Base-by-base conservation (phyloP, 257 asterid species). In the Oldenlandia corymbosa region DNA sequence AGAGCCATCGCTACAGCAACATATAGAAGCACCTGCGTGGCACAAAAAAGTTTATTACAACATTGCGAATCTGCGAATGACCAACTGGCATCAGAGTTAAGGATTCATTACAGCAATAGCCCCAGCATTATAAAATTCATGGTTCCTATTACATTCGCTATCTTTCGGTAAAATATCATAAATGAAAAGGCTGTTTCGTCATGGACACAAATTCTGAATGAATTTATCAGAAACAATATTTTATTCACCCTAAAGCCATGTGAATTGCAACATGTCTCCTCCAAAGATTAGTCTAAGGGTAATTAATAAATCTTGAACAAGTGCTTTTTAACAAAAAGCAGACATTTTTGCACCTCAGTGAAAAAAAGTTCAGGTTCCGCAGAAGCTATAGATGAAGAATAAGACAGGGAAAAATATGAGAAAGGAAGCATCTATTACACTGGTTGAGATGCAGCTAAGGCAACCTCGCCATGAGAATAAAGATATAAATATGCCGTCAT, bases 371-470 rank as follows among this genome's bases (percentile, higher is more conserved):
- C n/a, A n/a, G n/a, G n/a, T n/a, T n/a, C n/a, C n/a, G n/a, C n/a
- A n/a, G n/a, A n/a, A 34, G 9, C 39, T 34, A 34, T 9, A 34
- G 4, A 34, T 3, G 39, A 34, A 34, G 4, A 34, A 3, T 34
- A 34, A 34, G 39, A 34, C 9, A 9, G 4, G 39, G 39, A 4
- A 34, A 34, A 9, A 3, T 34, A 4, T 34, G 9, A 34, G 39
- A 34, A n/a, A n/a, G n/a, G 39, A 34, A 34, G 39, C 39, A 34
- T 34, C 39, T 34, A 34, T 90, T 93, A 93, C 99, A 93, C 99
- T 84, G 99, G 99, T 93, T 93, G 99, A 72, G 84, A 93, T 61
- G 99, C 99, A 64, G 99, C 96, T 84, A 90, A 79, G 26, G 91
- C 73, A 68, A 90, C 95, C 83, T 90, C 99, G 72, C 99, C 99